These are phyloP conservation scores for Tylopilus subfusipes DNA, from an alignment of 768 basidiomycete genomes.

Conservation along the genomic window DNA sequence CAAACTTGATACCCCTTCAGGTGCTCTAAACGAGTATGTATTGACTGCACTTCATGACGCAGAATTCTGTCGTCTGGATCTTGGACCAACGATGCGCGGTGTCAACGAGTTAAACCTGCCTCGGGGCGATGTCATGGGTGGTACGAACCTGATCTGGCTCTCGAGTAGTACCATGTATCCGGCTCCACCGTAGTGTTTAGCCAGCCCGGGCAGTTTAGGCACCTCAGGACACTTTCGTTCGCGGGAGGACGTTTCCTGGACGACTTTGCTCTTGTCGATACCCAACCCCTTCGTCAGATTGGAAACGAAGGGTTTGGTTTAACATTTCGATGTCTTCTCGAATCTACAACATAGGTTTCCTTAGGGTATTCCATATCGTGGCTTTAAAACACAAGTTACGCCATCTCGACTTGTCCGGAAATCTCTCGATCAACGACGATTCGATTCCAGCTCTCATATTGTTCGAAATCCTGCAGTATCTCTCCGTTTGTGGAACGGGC, in stretches of 20 bases:
- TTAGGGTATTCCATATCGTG: conserved; percentile 55
- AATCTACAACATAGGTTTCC: conserved; percentile 4
- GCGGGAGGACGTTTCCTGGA: conserved; percentile 38
- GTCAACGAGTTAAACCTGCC: conserved; percentile 51
- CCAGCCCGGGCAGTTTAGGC: conserved; percentile 48
- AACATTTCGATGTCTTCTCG: not conserved
- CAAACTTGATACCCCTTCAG: conserved; percentile 27
- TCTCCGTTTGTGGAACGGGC: conserved; percentile 52
- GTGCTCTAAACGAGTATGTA: conserved; percentile 44
- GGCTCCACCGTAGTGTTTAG: conserved; percentile 41
- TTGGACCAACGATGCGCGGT: conserved; percentile 45
- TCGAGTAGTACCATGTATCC: not conserved
- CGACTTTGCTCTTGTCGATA: conserved; percentile 47
- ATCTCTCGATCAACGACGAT: conserved; percentile 53
- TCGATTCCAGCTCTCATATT: conserved; percentile 52
- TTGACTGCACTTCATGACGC: conserved; percentile 45
- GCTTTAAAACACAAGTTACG: conserved; percentile 52
- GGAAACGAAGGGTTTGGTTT: conserved; percentile 56
- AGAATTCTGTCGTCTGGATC: conserved; percentile 41
- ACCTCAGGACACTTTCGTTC: conserved; percentile 50
- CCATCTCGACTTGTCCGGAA: conserved; percentile 50
- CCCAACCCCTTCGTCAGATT: conserved; percentile 54
- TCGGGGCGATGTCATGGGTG: conserved; percentile 40
- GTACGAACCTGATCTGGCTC: conserved; percentile 26
- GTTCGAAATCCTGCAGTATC: conserved; percentile 44